Percentiles rank a stretch among this genome's conserved stretches.
These are phyloP conservation scores for Bacidia gigantensis DNA, from an alignment of 495 filamentous ascomycete species.

Conservation along the genomic window DNA sequence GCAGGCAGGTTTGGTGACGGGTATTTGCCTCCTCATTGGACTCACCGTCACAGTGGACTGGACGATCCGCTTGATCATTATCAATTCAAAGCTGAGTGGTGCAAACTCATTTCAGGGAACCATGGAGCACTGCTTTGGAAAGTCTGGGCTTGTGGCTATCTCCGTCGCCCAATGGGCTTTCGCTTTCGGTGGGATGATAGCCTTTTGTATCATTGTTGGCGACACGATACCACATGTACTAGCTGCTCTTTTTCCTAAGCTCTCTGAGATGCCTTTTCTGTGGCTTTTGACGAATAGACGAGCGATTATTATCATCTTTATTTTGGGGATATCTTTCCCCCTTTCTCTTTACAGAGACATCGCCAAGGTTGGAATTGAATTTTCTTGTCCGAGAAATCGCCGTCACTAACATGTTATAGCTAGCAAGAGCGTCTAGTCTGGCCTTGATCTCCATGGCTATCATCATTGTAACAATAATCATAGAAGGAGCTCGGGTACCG, in stretches of 20 bases:
- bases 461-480: conserved; percentile 79
- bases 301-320: conserved; percentile 74
- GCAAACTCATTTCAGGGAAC: conserved; percentile 88
- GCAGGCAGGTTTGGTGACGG: conserved; percentile 73
- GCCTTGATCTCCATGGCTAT: conserved; percentile 84
- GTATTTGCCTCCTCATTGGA: conserved; percentile 59
- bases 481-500: conserved; percentile 64
- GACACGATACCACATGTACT: conserved; percentile 90
- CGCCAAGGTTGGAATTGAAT: no score
- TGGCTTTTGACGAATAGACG: conserved; percentile 68
- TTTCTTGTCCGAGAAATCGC: no score
- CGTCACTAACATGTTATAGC: conserved; percentile 35
- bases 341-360: conserved; percentile 90
- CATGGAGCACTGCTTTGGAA: conserved; percentile 86
- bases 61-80: conserved; percentile 92
- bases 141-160: conserved; percentile 75
- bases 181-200: conserved; percentile 96
- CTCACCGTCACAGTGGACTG: conserved; percentile 84
- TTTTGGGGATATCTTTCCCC: conserved; percentile 77
- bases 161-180: conserved; percentile 91
- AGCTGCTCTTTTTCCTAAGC: conserved; percentile 61
- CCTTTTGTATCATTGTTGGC: conserved; percentile 93
- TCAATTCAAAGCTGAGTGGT: conserved; percentile 89
- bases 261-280: conserved; percentile 59
- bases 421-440: conserved; percentile 87